Conservation (phyloP, 345 rosid genomes). For the Carallia brachiata region DNA sequence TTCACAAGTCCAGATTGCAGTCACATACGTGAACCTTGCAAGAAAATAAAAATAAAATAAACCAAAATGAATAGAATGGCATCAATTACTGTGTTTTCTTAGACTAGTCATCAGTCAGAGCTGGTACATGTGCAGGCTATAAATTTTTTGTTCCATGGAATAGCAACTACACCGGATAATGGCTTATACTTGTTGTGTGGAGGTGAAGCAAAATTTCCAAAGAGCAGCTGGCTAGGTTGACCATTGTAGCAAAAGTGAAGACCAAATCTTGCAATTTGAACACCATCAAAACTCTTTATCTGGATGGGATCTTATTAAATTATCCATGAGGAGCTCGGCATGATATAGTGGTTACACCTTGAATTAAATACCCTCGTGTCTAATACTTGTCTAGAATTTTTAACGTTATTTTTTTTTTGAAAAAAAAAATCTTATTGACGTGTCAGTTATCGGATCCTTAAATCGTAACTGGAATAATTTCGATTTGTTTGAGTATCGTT, state of each 20-base stretch:
- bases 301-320: too few species aligned
- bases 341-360: too few species aligned
- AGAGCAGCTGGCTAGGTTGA: constrained; percentile 1
- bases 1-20: not conserved
- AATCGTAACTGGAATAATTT: too few species aligned
- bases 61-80: constrained; percentile 1
- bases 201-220: not conserved
- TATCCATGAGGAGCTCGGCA: too few species aligned
- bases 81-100: not conserved
- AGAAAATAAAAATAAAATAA: not conserved
- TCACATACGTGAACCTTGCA: not conserved
- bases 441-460: too few species aligned
- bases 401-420: too few species aligned
- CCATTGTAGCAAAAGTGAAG: not conserved
- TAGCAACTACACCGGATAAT: not conserved
- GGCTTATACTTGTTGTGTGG: not conserved
- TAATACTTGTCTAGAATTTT: too few species aligned
- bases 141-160: not conserved
- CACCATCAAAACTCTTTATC: not conserved
- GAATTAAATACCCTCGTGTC: too few species aligned
- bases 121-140: too few species aligned
- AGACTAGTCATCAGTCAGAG: constrained; percentile 17
- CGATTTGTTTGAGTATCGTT: too few species aligned
- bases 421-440: too few species aligned
- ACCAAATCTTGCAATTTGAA: not conserved